Conservation (phyloP, 2,329 filamentous ascomycete genomes). For the Lomentospora prolificans region DNA sequence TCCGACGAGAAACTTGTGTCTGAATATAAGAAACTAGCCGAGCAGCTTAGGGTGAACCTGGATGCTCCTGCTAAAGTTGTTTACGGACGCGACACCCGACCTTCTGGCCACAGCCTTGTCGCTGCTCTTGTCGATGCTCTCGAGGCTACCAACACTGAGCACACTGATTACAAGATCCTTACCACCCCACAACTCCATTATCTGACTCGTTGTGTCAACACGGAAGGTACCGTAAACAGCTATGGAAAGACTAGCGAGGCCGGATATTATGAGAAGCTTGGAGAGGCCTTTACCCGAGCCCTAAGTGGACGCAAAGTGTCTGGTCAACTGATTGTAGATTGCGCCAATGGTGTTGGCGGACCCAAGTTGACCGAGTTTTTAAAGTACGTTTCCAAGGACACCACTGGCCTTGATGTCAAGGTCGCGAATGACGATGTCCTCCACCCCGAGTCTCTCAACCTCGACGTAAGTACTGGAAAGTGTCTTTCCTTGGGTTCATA, state of each 20-base stretch:
- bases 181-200: slow-evolving; percentile 99
- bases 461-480: slow-evolving; percentile 69
- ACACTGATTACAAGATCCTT: slow-evolving; percentile 78
- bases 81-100: slow-evolving; percentile 85
- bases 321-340: slow-evolving; percentile 76
- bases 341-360: slow-evolving; percentile 92
- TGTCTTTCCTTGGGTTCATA: too few species aligned
- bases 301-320: slow-evolving; percentile 66
- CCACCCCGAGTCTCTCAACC: slow-evolving; percentile 79
- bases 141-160: slow-evolving; percentile 62
- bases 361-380: slow-evolving; percentile 81
- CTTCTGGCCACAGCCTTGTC: slow-evolving; percentile 78
- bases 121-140: slow-evolving; percentile 71
- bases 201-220: slow-evolving; percentile 88
- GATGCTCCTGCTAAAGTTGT: slow-evolving; percentile 67
- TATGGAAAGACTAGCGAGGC: slow-evolving; percentile 85
- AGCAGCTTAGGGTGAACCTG: slow-evolving; percentile 66
- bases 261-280: slow-evolving; percentile 92
- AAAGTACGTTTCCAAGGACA: slow-evolving; percentile 65
- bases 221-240: slow-evolving; percentile 71
- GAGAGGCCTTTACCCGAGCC: slow-evolving; percentile 72
- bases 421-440: slow-evolving; percentile 90
- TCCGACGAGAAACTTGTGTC: slow-evolving; percentile 65
- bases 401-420: slow-evolving; percentile 68
- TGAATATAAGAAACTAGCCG: slow-evolving; percentile 65